Evolutionary conservation across 495 filamentous ascomycete species (phyloP).

Genomic region (Penicillium roqueforti): DNA sequence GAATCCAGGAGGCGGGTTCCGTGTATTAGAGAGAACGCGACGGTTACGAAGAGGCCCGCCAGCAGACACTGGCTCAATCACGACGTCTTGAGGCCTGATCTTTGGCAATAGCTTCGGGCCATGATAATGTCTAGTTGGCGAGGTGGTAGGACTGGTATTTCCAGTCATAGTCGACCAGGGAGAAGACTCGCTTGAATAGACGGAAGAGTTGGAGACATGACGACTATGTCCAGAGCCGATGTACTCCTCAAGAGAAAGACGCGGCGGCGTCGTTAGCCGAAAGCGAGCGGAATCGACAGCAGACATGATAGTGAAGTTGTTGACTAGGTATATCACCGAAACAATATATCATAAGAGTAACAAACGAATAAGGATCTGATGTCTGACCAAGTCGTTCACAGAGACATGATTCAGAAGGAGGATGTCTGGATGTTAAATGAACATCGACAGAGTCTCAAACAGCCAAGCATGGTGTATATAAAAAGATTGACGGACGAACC

Average conservation of each 20-base stretch:
- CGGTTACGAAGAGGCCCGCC: slow-evolving; percentile 46
- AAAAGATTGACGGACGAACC: slow-evolving; percentile 27
- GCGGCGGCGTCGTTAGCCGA: slow-evolving; percentile 46
- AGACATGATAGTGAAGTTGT: slow-evolving; percentile 37
- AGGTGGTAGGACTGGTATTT: slow-evolving; percentile 65
- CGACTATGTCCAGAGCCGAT: slow-evolving; percentile 39
- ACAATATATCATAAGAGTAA: slow-evolving; percentile 5
- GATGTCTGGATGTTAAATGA: slow-evolving; percentile 43
- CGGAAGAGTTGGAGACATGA: slow-evolving; percentile 44
- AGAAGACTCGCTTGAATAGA: slow-evolving; percentile 67
- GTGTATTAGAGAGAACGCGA: slow-evolving; percentile 54
- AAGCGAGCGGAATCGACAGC: slow-evolving; percentile 43
- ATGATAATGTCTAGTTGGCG: slow-evolving; percentile 69
- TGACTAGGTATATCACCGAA: neutral
- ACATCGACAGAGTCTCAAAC: slow-evolving; percentile 22
- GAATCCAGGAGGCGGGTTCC: slow-evolving; percentile 47
- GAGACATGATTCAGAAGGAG: slow-evolving; percentile 24
- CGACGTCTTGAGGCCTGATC: slow-evolving; percentile 81
- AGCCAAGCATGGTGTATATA: slow-evolving; percentile 23
- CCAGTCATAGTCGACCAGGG: slow-evolving; percentile 71
- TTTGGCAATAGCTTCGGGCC: slow-evolving; percentile 81
- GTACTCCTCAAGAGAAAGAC: slow-evolving; percentile 28
- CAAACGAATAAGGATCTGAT: slow-evolving; percentile 15
- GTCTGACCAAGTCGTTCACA: slow-evolving; percentile 7
- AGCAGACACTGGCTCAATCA: slow-evolving; percentile 52